These are phyloP conservation scores for Pseudonectria foliicola DNA, from an alignment of 2,329 filamentous ascomycete species.

Conservation along the genomic window DNA sequence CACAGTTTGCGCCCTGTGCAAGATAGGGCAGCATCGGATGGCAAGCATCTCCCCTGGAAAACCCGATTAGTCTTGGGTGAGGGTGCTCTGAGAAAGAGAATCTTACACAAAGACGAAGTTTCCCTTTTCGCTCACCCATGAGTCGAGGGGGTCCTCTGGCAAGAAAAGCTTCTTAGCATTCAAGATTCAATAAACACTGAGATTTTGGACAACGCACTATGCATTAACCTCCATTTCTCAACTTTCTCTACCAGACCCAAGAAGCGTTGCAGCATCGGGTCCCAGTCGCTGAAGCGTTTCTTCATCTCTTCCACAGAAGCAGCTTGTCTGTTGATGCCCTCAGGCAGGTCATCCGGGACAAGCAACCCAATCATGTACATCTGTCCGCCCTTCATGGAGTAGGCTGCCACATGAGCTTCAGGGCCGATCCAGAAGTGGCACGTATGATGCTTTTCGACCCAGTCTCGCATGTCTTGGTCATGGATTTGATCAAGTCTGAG, in stretches of 20 bases:
- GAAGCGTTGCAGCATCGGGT: conserved; percentile 45
- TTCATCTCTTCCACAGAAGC: conserved; percentile 56
- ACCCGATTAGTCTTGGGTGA: no score
- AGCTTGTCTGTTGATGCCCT: conserved; percentile 40
- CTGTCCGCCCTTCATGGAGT: conserved; percentile 50
- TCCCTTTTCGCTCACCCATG: conserved; percentile 45
- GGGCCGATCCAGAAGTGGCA: conserved; percentile 60
- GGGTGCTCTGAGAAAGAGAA: no score
- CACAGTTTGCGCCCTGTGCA: conserved; percentile 60
- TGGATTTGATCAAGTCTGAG: conserved; percentile 44
- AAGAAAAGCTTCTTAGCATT: not conserved
- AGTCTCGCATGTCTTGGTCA: conserved; percentile 42
- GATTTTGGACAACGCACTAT: conserved; percentile 25
- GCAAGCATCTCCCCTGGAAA: conserved; percentile 49
- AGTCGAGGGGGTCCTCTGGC: conserved; percentile 40
- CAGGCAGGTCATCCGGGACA: conserved; percentile 55
- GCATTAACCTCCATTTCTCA: conserved; percentile 65
- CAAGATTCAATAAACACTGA: not conserved
- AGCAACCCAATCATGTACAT: conserved; percentile 62
- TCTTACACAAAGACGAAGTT: conserved; percentile 43
- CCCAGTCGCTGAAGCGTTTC: conserved; percentile 54
- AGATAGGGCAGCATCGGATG: conserved; percentile 59
- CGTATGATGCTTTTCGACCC: conserved; percentile 41
- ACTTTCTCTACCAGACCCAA: conserved; percentile 47
- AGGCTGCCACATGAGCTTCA: conserved; percentile 53